Conservation (phyloP, 768 basidiomycete species). For the Coprinopsis sp. region DNA sequence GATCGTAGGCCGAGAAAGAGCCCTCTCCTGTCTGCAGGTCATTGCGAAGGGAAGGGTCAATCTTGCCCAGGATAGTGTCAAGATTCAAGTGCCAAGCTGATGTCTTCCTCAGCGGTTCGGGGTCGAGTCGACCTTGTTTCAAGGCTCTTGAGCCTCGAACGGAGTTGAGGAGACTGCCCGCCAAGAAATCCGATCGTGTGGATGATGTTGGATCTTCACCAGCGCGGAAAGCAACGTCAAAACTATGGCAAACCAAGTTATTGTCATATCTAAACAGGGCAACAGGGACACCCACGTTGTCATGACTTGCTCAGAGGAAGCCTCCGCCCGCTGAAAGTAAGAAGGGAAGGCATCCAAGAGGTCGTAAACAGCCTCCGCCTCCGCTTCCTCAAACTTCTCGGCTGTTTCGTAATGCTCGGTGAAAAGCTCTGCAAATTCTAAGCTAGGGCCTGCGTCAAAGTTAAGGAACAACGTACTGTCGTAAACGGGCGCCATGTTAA, state of each 20-base stretch:
- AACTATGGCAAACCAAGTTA: slow-evolving; percentile 57
- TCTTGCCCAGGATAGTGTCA: slow-evolving; percentile 35
- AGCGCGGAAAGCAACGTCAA: slow-evolving; percentile 54
- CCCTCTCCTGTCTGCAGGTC: slow-evolving; percentile 29
- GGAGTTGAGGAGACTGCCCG: slow-evolving; percentile 48
- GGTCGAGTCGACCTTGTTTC: slow-evolving; percentile 41
- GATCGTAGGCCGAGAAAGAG: slow-evolving; percentile 39
- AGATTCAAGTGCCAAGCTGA: slow-evolving; percentile 57
- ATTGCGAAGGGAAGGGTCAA: slow-evolving; percentile 34
- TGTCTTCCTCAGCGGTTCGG: slow-evolving; percentile 29
- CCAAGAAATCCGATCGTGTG: slow-evolving; percentile 55
- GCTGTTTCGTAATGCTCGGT: slow-evolving; percentile 20
- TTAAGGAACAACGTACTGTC: slow-evolving; percentile 38
- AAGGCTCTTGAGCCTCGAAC: slow-evolving; percentile 50
- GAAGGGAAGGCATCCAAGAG: slow-evolving; percentile 49
- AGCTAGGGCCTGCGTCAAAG: neutral
- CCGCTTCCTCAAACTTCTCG: slow-evolving; percentile 28
- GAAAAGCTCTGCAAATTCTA: slow-evolving; percentile 34
- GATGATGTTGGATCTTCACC: slow-evolving; percentile 41
- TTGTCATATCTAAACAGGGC: slow-evolving; percentile 2
- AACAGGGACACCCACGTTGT: slow-evolving; percentile 43
- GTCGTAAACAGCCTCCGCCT: slow-evolving; percentile 39
- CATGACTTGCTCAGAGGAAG: slow-evolving; percentile 47
- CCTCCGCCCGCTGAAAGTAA: slow-evolving; percentile 52
- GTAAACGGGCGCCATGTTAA: slow-evolving; percentile 51